phyloP scores from a whole-genome alignment of 2,329 filamentous ascomycete genomes.

The Xylariaceae sp. region DNA sequence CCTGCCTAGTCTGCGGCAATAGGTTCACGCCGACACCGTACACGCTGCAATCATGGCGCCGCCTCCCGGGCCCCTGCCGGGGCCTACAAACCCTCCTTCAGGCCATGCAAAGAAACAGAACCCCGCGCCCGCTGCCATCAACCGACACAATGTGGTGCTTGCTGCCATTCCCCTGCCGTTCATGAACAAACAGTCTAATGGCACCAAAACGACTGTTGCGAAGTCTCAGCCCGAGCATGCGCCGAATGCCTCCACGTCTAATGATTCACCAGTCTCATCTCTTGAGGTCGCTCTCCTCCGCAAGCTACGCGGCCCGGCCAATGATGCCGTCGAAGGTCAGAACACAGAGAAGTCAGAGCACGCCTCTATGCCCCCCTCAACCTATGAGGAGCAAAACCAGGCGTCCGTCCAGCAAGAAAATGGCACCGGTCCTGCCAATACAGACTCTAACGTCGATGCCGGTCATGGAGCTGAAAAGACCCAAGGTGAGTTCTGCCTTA shows the following conservation, averaged over 20 bases:
- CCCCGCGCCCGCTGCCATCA: conserved; percentile 12
- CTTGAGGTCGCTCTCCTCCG: conserved; percentile 31
- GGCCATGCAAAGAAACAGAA: conserved; percentile 25
- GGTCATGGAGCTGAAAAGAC: conserved; percentile 11
- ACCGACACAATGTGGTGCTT: conserved; percentile 28
- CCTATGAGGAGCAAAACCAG: conserved; percentile 7
- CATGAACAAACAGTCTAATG: conserved; percentile 25
- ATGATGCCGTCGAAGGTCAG: conserved; percentile 22
- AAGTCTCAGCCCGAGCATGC: conserved; percentile 19
- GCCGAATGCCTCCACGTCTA: conserved; percentile 17
- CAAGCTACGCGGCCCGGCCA: conserved; percentile 18
- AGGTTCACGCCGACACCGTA: conserved; percentile 1
- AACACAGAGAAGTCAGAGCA: conserved; percentile 26
- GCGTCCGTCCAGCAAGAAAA: conserved; percentile 10
- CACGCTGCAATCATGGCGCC: conserved; percentile 25
- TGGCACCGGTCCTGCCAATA: conserved; percentile 8
- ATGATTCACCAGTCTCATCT: conserved; percentile 26
- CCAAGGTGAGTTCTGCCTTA: conserved; percentile 9
- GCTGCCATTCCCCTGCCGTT: conserved; percentile 31
- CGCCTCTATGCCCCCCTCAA: conserved; percentile 10
- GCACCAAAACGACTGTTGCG: conserved; percentile 8
- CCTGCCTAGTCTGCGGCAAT: conserved; percentile 6
- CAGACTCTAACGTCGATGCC: conserved; percentile 3
- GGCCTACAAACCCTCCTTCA: conserved; percentile 24
- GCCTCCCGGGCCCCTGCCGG: conserved; percentile 26